phyloP scores from a whole-genome alignment of 2,329 filamentous ascomycete species.

The Paraphaeosphaeria minitans region DNA sequence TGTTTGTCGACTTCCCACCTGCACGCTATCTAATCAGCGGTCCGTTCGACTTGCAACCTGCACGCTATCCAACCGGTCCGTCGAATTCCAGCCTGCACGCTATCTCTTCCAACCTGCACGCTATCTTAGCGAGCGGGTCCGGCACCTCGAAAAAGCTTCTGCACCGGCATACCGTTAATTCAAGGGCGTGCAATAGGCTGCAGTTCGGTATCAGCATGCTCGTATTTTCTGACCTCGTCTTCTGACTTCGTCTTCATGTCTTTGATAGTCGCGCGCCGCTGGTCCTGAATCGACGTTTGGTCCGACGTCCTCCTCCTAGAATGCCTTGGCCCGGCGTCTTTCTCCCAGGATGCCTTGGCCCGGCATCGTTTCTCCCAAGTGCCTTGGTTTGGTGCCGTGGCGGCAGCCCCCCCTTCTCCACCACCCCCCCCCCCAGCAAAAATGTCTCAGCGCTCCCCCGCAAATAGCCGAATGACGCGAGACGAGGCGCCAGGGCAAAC shows the following conservation, averaged over 20 bases:
- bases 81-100: not conserved
- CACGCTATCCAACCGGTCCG: no score
- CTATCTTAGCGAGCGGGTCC: not conserved
- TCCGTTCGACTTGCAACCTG: no score
- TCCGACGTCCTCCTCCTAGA: not conserved
- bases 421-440: no score
- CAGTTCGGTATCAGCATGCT: not conserved
- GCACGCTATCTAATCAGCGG: not conserved
- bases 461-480: not conserved
- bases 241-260: not conserved
- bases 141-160: slow-evolving; percentile 3
- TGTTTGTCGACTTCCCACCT: not conserved
- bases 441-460: not conserved
- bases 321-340: no score
- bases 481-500: not conserved
- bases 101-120: slow-evolving; percentile 1
- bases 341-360: no score
- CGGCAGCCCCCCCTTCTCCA: no score
- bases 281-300: not conserved
- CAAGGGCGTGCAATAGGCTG: not conserved
- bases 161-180: slow-evolving; percentile 2
- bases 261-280: not conserved
- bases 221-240: not conserved
- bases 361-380: no score
- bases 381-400: no score